These are phyloP conservation scores for Grammothele lineata DNA, from an alignment of 768 basidiomycete genomes.

Conservation along the genomic window DNA sequence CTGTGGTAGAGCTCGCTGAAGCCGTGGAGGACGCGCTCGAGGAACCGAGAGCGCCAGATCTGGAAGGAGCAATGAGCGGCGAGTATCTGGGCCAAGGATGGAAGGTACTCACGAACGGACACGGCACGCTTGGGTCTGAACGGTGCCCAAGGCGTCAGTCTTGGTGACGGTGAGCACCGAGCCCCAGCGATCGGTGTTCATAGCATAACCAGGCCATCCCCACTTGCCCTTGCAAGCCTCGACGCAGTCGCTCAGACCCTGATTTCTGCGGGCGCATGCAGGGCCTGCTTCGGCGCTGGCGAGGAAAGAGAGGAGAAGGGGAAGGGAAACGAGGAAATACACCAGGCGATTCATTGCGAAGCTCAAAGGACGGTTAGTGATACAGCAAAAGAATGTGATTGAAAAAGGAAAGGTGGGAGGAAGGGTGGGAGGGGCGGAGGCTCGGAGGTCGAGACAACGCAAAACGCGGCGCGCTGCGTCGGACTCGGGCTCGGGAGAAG, in stretches of 20 bases:
- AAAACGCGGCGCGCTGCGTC: constrained; percentile 16
- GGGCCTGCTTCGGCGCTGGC: constrained; percentile 23
- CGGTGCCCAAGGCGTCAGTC: constrained; percentile 30
- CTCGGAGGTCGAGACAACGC: constrained; percentile 6
- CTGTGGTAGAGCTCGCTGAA: constrained; percentile 13
- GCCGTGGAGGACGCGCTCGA: constrained; percentile 12
- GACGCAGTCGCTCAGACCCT: constrained; percentile 18
- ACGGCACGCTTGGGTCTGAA: constrained; percentile 40
- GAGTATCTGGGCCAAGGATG: too few relatives aligned
- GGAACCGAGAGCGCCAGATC: not conserved
- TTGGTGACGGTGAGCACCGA: constrained; percentile 35
- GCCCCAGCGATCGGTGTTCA: constrained; percentile 58
- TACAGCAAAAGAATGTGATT: constrained; percentile 21
- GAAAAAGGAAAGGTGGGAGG: constrained; percentile 9
- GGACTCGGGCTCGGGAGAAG: constrained; percentile 5
- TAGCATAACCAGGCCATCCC: constrained; percentile 40
- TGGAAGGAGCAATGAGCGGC: not conserved
- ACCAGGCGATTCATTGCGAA: constrained; percentile 22
- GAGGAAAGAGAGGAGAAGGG: constrained; percentile 17
- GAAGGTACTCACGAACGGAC: constrained; percentile 9
- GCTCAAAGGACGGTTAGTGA: not conserved
- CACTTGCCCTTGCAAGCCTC: constrained; percentile 22
- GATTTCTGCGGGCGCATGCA: constrained; percentile 21
- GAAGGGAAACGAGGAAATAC: constrained; percentile 21
- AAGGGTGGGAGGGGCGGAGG: constrained; percentile 5